Base-by-base conservation (phyloP, 2,329 filamentous ascomycete genomes). In the Apiospora hydei region DNA sequence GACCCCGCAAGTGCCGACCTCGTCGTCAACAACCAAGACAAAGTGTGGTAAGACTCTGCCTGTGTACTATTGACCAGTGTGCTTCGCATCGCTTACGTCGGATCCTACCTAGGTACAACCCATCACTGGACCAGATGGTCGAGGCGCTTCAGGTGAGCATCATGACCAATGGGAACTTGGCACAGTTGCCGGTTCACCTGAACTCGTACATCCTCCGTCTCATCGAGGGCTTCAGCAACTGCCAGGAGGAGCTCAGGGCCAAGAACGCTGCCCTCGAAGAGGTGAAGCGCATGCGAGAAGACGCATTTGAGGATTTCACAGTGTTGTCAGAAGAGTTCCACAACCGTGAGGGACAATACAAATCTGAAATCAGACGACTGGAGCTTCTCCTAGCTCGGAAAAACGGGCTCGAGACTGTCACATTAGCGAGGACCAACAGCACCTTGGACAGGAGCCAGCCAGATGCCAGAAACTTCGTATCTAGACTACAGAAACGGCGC, bases 181-280 rank as follows among this genome's bases (percentile, higher is more conserved):
- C 79, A 8, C 80, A 83, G 1, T 78, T 87, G 1, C 82, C 84
- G 0, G 70, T 81, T 4, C 80, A 83, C 49, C 84, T 85, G 74
- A 84, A 85, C 71, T 78, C 84, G 4, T 82, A 86, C 71, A 77
- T 88, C 7, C 72, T 86, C 66, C 75, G 79, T 10, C 81, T 85
- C 10, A 83, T 87, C 70, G 81, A 81, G 38, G 76, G 75, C 3
- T 82, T 83, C 69, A 80, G 84, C 34, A 71, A 78, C 1, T 73
- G 76, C 26, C 75, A 78, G 30, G 74, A 76, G n/a, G 78, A 80
- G 41, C 82, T 82, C 11, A 74, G 71, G n/a, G 72, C 71, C 18
- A 74, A 72, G 5, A 78, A 80, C 34, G 61, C 51, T 1, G 76
- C 80, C 26, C 71, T 80, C 2, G 73, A 75, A 2, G 81, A 82